phyloP scores from a whole-genome alignment of 2,329 filamentous ascomycete genomes.

The Septoria linicola region DNA sequence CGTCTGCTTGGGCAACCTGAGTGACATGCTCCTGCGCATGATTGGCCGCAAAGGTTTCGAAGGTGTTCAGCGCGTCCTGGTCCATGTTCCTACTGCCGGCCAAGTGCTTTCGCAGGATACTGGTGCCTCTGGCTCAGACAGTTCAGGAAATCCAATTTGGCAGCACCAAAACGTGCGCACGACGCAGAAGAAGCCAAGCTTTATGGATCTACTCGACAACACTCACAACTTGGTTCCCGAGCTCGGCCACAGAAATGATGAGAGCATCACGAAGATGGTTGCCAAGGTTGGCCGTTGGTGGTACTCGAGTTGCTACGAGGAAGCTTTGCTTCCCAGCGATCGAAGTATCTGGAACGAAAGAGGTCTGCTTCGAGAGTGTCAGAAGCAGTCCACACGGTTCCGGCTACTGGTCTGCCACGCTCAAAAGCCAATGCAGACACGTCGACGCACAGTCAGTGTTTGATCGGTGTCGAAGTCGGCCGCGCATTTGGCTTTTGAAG shows the following conservation, averaged over 20 bases:
- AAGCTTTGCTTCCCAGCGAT: conserved; percentile 46
- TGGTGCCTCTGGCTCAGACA: conserved; percentile 32
- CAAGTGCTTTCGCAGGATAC: conserved; percentile 42
- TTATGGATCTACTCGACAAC: neutral
- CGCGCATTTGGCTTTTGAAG: no score
- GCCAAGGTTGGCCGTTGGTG: conserved; percentile 92
- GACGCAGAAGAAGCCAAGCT: neutral
- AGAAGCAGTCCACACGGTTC: conserved; percentile 81
- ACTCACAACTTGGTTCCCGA: conserved; percentile 5
- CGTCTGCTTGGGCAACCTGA: conserved; percentile 57
- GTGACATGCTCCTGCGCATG: conserved; percentile 60
- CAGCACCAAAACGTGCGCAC: conserved; percentile 4
- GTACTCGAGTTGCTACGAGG: conserved; percentile 91
- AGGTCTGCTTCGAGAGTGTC: conserved; percentile 75
- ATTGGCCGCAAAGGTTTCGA: conserved; percentile 69
- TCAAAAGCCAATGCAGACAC: conserved; percentile 64
- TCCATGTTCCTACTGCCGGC: conserved; percentile 70
- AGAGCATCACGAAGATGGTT: conserved; percentile 88
- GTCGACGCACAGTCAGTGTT: conserved; percentile 51
- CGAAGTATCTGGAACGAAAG: conserved; percentile 78
- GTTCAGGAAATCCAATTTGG: conserved; percentile 18
- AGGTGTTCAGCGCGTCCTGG: conserved; percentile 71
- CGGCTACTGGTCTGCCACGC: conserved; percentile 90
- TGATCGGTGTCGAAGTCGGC: conserved; percentile 29
- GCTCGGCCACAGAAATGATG: conserved; percentile 58